Conservation (phyloP, 164 flowering plant genomes). For the Litsea cubeba region DNA sequence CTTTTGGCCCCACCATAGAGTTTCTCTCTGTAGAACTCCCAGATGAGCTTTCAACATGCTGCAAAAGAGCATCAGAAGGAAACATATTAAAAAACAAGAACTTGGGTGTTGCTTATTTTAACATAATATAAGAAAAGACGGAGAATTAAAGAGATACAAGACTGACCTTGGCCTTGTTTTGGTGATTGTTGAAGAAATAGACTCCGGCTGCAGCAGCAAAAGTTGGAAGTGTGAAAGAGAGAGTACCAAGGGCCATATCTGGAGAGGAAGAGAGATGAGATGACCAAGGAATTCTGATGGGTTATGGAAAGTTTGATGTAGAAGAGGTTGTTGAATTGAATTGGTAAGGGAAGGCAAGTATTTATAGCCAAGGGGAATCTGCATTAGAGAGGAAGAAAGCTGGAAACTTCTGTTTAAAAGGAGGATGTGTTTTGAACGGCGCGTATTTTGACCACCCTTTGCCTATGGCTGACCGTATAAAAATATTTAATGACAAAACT, state of each 20-base stretch:
- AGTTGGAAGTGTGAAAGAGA: conserved; percentile 21
- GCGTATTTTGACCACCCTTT: neutral
- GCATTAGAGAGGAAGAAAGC: no score
- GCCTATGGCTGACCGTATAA: neutral
- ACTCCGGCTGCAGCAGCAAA: conserved; percentile 26
- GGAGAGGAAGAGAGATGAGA: neutral
- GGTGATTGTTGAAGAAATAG: conserved; percentile 20
- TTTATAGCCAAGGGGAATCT: neutral
- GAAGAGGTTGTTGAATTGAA: neutral
- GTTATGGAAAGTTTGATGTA: neutral
- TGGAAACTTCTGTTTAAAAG: neutral
- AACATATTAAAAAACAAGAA: neutral
- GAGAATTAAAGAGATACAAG: neutral
- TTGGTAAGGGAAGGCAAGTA: neutral
- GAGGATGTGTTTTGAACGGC: neutral
- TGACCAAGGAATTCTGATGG: neutral
- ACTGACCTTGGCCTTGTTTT: conserved; percentile 14
- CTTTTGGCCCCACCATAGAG: neutral
- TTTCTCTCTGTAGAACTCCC: neutral
- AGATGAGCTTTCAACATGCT: conserved; percentile 10
- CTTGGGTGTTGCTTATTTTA: no score
- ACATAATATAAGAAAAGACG: neutral
- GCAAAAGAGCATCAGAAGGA: neutral
- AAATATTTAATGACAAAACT: neutral
- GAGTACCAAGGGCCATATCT: conserved; percentile 15